Base-by-base conservation (phyloP, 208 protist species). In the Crithidia brevicula region DNA sequence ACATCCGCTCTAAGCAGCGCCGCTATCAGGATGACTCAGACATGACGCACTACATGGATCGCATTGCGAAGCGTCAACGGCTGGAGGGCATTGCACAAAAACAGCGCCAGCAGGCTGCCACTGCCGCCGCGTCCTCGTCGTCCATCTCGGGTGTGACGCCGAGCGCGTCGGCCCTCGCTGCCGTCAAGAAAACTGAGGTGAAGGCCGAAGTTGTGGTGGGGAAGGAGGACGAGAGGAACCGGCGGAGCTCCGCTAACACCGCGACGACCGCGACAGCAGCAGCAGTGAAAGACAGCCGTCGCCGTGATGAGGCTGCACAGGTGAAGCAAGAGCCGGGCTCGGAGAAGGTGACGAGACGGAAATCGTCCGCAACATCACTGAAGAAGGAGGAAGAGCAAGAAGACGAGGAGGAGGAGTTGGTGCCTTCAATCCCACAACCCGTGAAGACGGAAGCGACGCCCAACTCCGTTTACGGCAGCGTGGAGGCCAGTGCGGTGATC, bases 11-110 rank as follows among this genome's bases (percentile, higher is more conserved):
- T 11, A 83, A 82, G 68, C 77, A 77, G 38, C 64, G 61, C n/a
- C 83, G 77, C 53, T 93, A 93, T 73, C 74, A 82, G 28, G 87
- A 93, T 59, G 87, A 93, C 68, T 68, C 73, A 3, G 82, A 91
- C 30, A 36, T 83, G 45, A 50, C 56, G 8, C 61, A 49, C 23
- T 93, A 77, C 59, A 25, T 67, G 3, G 74, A 82, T 10, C 79
- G 87, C 9, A 51, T 77, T 23, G 18, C 49, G 27, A 90, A 90
- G 69, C 78, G 87, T 4, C 60, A 72, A 38, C 77, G 80, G 45
- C 57, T 90, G 60, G 83, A 93, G 78, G 60, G 66, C 3, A 51
- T 77, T 30, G 79, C 66, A 27, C 74, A 70, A 13, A 52, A 79
- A 58, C 79, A 71, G 60, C 79, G 57, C 7, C 77, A 40, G 9